Base-by-base conservation (phyloP, 768 basidiomycete genomes). In the Pleurotus giganteus region DNA sequence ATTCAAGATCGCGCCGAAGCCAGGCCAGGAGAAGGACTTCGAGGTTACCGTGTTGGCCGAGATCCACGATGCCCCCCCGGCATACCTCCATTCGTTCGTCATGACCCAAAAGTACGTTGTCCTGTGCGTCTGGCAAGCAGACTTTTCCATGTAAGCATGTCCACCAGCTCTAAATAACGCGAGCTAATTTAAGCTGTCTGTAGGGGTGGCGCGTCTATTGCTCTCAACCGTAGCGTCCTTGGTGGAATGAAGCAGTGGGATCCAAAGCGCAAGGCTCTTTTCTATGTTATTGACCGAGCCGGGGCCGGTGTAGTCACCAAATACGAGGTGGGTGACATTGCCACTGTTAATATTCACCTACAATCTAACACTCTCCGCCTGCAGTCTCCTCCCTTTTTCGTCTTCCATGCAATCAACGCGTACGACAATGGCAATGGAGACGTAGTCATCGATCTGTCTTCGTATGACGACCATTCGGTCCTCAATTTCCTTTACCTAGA, bases 321-420 rank as follows among this genome's bases (percentile, higher is more conserved):
- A 53, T 75, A 73, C 59, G 65, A 66, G 53, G 53, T 61, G 53
- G 17, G 47, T 36, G 23, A 8, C 9, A 7, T 12, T 17, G 17
- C 19, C 24, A 11, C 6, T 34, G 2, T 2, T 11, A 15, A 29
- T 21, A 23, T 54, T 23, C 17, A 7, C 36, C 4, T 21, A 8
- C 39, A 21, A 28, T 27, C 24, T 4, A 19, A 26, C 13, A n/a
- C 39, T 21, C 23, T n/a, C 24, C 19, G 43, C 36, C 17, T 26
- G 19, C 15, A 63, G 60, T 58, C 64, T 19, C 63, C 66, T 43
- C 65, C 72, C 0, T 75, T 74, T 63, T 75, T 74, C 60, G 66
- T 62, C 53, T 75, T 75, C 63, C 74, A 75, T 53, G 57, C 63
- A 24, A 13, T 74, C 56, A 75, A 75, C n/a, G 69, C 74, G 0